These are phyloP conservation scores for Thinopyrum elongatum DNA, from an alignment of 176 grass and related monocot genomes.

Conservation along the genomic window DNA sequence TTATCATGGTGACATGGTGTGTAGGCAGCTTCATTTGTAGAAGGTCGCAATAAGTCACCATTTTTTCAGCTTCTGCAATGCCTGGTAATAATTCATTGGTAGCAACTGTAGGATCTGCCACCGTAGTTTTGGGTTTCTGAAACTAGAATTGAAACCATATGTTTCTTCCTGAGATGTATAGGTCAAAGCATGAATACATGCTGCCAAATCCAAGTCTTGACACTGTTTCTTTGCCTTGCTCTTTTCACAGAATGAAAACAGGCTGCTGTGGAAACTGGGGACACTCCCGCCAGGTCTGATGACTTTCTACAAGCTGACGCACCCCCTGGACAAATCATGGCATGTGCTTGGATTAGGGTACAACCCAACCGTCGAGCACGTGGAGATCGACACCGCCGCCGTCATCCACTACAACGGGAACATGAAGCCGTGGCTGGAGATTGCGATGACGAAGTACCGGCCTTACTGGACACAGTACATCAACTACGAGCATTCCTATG, in stretches of 20 bases:
- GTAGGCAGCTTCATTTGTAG: background rate
- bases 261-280: constrained; percentile 51
- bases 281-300: constrained; percentile 40
- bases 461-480: constrained; percentile 63
- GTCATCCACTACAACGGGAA: constrained; percentile 60
- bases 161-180: background rate
- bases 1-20: background rate
- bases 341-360: constrained; percentile 48
- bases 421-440: constrained; percentile 61
- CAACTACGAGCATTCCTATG: constrained; percentile 47
- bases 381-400: constrained; percentile 40
- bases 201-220: background rate
- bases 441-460: constrained; percentile 56
- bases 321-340: constrained; percentile 52
- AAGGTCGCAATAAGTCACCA: background rate
- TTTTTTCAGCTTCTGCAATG: background rate
- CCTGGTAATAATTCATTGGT: background rate
- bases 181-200: background rate
- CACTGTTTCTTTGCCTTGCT: background rate
- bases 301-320: constrained; percentile 55
- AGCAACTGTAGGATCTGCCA: background rate
- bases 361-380: constrained; percentile 38
- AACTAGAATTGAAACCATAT: background rate
- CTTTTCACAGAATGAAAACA: constrained; percentile 36
- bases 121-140: constrained; percentile 13